Evolutionary conservation across 768 basidiomycete species (phyloP).

Genomic region (Phlebiopsis flavidoalba): DNA sequence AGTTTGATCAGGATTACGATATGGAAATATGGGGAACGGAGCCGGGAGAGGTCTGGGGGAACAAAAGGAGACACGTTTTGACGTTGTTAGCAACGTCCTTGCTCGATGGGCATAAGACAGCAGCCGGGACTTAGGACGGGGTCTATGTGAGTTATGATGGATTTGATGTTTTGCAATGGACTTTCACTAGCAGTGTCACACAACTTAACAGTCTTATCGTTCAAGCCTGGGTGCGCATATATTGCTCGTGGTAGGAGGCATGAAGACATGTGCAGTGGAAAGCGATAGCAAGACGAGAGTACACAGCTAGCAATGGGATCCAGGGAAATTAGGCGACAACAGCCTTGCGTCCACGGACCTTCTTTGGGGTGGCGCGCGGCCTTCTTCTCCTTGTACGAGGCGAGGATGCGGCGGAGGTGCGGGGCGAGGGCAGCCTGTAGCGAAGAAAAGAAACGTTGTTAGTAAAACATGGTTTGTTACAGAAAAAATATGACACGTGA

Average conservation of each 20-base stretch:
- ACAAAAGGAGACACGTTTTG: constrained; percentile 20
- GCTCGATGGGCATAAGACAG: constrained; percentile 12
- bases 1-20: constrained; percentile 29
- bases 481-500: constrained; percentile 8
- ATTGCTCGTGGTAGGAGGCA: constrained; percentile 8
- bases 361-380: constrained; percentile 59
- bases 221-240: constrained; percentile 4
- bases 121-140: too few species aligned
- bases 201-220: background rate
- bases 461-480: constrained; percentile 8
- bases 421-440: constrained; percentile 67
- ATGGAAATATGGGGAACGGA: constrained; percentile 15
- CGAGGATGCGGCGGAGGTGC: constrained; percentile 68
- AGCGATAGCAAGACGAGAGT: constrained; percentile 8
- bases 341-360: constrained; percentile 68
- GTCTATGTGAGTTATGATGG: too few species aligned
- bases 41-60: constrained; percentile 14
- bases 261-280: constrained; percentile 7
- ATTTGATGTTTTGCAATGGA: too few species aligned
- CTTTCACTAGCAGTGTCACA: background rate
- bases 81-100: constrained; percentile 17
- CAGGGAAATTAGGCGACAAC: constrained; percentile 1
- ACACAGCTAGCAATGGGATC: constrained; percentile 2
- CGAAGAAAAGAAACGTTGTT: background rate
- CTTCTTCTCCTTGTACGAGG: constrained; percentile 70